Evolutionary conservation across 306 rosid species (phyloP).

Genomic region (Urtica urens): DNA sequence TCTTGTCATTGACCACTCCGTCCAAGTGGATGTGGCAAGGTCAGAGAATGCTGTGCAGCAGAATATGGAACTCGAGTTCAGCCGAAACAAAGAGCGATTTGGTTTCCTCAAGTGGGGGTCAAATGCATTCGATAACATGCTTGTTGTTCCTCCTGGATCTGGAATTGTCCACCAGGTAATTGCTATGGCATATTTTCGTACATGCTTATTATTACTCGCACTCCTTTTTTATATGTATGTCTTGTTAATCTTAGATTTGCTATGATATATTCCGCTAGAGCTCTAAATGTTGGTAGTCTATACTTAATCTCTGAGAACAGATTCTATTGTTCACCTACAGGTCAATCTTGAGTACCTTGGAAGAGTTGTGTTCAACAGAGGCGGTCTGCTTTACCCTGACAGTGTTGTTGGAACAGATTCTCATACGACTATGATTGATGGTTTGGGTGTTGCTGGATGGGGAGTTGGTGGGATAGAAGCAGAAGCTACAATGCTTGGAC

Average conservation of each 20-base stretch:
- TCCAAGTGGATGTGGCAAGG: conserved; percentile 92
- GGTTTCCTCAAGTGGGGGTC: conserved; percentile 98
- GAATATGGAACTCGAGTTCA: conserved; percentile 85
- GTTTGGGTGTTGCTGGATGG: conserved; percentile 99
- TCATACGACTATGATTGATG: conserved; percentile 98
- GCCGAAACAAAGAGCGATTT: conserved; percentile 73
- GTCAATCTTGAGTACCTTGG: conserved; percentile 93
- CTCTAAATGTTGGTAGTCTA: no score
- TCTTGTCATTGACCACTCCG: conserved; percentile 97
- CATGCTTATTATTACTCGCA: not conserved
- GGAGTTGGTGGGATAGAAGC: conserved; percentile 99
- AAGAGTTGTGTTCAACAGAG: conserved; percentile 77
- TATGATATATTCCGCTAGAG: not conserved
- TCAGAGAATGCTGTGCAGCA: conserved; percentile 88
- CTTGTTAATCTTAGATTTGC: not conserved
- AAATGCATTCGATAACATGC: conserved; percentile 80
- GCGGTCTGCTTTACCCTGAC: conserved; percentile 81
- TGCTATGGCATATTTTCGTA: no score
- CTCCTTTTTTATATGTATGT: not conserved
- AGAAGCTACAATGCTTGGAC: conserved; percentile 97
- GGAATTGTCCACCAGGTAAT: conserved; percentile 96
- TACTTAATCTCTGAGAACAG: no score
- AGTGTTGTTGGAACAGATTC: conserved; percentile 97
- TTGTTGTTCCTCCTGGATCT: conserved; percentile 93
- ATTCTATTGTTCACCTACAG: conserved; percentile 35